Base-by-base conservation (phyloP, 441 rosid genomes). In the Syzygium malaccense region DNA sequence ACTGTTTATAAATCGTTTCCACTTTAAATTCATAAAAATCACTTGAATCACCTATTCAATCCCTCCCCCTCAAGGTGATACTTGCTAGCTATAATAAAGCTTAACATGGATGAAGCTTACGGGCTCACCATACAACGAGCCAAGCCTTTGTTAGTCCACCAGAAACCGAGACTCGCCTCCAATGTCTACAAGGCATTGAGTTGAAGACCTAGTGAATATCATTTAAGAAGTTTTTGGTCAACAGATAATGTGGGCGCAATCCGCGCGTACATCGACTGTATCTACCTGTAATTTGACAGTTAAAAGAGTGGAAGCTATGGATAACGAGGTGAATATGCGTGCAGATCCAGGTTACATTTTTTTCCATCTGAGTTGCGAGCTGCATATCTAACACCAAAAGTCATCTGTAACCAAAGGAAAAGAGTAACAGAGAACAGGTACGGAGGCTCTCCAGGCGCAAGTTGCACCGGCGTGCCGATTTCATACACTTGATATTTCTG, bases 41-140 rank as follows among this genome's bases (percentile, higher is more conserved):
- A n/a, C n/a, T n/a, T n/a, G n/a, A n/a, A n/a, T n/a, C n/a, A n/a
- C n/a, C n/a, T n/a, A n/a, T n/a, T n/a, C n/a, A n/a, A n/a, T n/a
- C n/a, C n/a, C n/a, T n/a, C n/a, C n/a, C n/a, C n/a, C n/a, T n/a
- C n/a, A n/a, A n/a, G n/a, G n/a, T n/a, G n/a, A n/a, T n/a, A n/a
- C n/a, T n/a, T n/a, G n/a, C n/a, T n/a, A n/a, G n/a, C n/a, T n/a
- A n/a, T n/a, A n/a, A n/a, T n/a, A 94, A 91, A 92, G 86, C 91
- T 96, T 25, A 94, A 92, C 89, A 96, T 96, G 98, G 95, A 95
- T 1, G 98, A 96, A 85, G 94, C 91, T 13, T 95, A 92, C 87
- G 97, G 98, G 15, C 90, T 95, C n/a, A 95, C 98, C 15, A 54
- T 96, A 32, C 98, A 94, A 33, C 91, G 97, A 28, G 95, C 93